A percentile compares a stretch with the other conserved stretches of the same genome.
phyloP scores from a whole-genome alignment of 2,329 filamentous ascomycete species.

The Orbilia oligospora region DNA sequence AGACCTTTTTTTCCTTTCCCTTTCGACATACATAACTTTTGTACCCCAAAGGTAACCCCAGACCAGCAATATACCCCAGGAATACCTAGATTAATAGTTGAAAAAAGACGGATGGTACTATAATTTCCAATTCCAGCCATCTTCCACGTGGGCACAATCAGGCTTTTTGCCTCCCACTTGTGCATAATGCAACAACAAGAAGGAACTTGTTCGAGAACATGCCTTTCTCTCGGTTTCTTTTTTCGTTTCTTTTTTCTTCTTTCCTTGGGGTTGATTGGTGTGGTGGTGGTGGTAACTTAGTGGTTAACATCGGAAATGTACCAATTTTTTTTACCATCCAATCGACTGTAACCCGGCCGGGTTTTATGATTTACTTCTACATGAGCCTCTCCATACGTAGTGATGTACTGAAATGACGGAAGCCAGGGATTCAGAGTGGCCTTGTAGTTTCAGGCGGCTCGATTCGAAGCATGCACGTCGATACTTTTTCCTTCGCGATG shows the following conservation, averaged over 20 bases:
- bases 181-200: not conserved
- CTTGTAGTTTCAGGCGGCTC: not conserved
- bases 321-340: constrained; percentile 8
- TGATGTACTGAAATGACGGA: not conserved
- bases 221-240: not conserved
- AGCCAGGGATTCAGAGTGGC: constrained; percentile 9
- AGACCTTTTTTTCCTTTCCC: not conserved
- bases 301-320: constrained; percentile 1
- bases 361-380: not conserved
- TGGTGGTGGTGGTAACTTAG: not conserved
- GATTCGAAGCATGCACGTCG: not conserved
- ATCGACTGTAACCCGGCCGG: not conserved
- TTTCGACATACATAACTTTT: not conserved
- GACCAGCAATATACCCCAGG: not conserved
- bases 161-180: constrained; percentile 23
- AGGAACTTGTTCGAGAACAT: constrained; percentile 14
- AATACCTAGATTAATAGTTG: constrained; percentile 5
- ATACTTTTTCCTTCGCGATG: not conserved
- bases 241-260: too few relatives aligned
- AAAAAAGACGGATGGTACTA: too few relatives aligned
- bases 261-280: not conserved
- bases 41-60: constrained; percentile 10
- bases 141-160: constrained; percentile 27
- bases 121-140: constrained; percentile 9
- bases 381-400: too few relatives aligned